Evolutionary conservation across 805 yeast species (phyloP), one percentile per base, ranked within the genome.

Genomic region (Geotrichum ghanense): DNA sequence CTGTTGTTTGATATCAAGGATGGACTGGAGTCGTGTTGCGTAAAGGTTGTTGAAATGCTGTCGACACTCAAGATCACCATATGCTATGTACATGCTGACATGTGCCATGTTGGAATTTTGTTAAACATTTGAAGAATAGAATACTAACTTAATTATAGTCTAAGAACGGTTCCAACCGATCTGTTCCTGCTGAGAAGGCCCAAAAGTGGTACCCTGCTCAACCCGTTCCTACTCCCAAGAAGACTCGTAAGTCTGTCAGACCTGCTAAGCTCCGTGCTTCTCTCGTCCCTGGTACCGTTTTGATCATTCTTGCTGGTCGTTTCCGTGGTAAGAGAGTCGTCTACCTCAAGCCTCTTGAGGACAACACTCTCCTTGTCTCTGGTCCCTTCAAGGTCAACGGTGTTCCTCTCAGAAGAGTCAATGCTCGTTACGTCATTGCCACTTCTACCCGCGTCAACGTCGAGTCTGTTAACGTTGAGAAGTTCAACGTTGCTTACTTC

Each of bases 271-370:
- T 92, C 73, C 88, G 97, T 74, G 78, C 95, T 66, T 83, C 96
- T 56, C 78, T 90, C 67, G 94, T 84, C 61, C 97, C 97, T 73
- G 98, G 98, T 72, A 84, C 97, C 67, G 97, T 90, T 61, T 78
- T 92, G 70, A 90, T 90, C 73, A 76, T 90, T 71, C 81, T 90
- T 70, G 97, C 97, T 66, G 98, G 98, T 71, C 87, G 96, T 75
- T 90, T 88, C 95, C 86, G 98, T 76, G 98, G 98, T 73, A 92
- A 90, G 86, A 89, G 97, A 78, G 98, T 92, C 64, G 97, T 90
- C 58, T 84, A 83, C 83, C 82, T 90, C 72, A 90, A 90, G 83
- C 75, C 83, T 73, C 80, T 92, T 69, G 95, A 88, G 76, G 97
- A 92, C 81, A 86, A 87, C 87, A 90, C 97, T 57, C 77, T 90